Evolutionary conservation across 208 protist species (phyloP).

Genomic region (Leishmania turanica): DNA sequence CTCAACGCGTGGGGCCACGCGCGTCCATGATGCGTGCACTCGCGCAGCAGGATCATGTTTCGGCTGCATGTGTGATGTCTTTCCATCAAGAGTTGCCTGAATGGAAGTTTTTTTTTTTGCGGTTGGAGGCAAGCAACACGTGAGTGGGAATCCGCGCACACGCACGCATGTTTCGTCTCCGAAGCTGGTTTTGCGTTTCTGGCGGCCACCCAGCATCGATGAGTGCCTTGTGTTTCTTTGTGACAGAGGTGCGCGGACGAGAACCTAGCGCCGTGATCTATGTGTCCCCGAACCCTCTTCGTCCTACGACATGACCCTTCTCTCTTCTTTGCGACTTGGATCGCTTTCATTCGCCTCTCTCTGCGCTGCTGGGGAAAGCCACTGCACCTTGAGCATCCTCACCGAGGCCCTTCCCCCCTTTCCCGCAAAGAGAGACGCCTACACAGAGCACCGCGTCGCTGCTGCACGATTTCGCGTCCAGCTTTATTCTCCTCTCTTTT

Average conservation of each 20-base stretch:
- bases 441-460: neutral
- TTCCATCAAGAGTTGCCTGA: neutral
- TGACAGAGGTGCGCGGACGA: neutral
- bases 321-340: neutral
- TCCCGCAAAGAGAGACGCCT: neutral
- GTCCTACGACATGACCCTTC: neutral
- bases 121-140: neutral
- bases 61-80: neutral
- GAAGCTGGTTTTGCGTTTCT: neutral
- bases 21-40: neutral
- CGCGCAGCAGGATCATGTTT: neutral
- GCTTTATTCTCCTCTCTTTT: neutral
- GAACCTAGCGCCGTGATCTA: neutral
- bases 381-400: neutral
- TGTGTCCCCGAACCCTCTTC: neutral
- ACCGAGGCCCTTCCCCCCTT: neutral
- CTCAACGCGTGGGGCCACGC: neutral
- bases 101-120: neutral
- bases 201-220: neutral
- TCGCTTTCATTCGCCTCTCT: neutral
- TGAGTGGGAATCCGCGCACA: neutral
- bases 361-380: neutral
- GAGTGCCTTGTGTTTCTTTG: neutral
- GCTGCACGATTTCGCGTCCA: neutral
- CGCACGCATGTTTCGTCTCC: neutral